Evolutionary conservation across 768 basidiomycete species (phyloP), one percentile per base, ranked within the genome.

Genomic region (Amanita pallidorosea): DNA sequence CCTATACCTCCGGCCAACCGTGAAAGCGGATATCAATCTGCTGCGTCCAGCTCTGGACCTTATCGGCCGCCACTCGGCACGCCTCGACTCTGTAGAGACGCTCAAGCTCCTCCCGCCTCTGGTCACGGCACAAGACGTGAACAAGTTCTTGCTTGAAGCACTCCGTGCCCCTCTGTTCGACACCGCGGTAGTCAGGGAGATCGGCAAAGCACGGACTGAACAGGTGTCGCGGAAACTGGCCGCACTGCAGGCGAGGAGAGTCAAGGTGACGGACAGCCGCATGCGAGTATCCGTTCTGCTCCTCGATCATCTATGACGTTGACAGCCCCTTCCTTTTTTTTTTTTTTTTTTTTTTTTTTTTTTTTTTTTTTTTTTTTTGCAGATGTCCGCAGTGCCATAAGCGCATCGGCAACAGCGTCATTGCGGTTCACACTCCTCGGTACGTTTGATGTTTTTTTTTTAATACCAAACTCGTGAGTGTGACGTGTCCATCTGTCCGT

Each of bases 341-440:
- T 33, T 7, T 7, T 7, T 27, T 27, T 27, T 27, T 27, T 1
- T 27, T 27, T 27, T 7, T 9, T 4, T 2, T 5, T 3, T 31
- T 8, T 31, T 27, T 3, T 27, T 27, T 27, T 7, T 7, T 29
- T 1, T 49, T 44, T 38, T 50, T 52, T 49, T 54, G 13, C 56
- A 95, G 93, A 66, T 98, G 94, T 58, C 94, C 94, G 1, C 88
- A 94, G 63, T 97, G 95, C 60, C 88, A 93, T 61, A 97, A 98
- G 59, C 80, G 94, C 13, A 69, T 98, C 20, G 94, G 94, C 5
- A 85, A 83, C 56, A 93, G 89, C 54, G 92, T 94, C 31, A 94
- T 98, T 57, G 91, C 92, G 0, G 88, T 95, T 2, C 94, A 97
- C 71, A 73, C 84, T 7, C 94, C 94, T 36, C 76, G 80, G 90